These are phyloP conservation scores for Wickerhamomyces kurtzmanii DNA, from an alignment of 805 yeast genomes.

Conservation along the genomic window DNA sequence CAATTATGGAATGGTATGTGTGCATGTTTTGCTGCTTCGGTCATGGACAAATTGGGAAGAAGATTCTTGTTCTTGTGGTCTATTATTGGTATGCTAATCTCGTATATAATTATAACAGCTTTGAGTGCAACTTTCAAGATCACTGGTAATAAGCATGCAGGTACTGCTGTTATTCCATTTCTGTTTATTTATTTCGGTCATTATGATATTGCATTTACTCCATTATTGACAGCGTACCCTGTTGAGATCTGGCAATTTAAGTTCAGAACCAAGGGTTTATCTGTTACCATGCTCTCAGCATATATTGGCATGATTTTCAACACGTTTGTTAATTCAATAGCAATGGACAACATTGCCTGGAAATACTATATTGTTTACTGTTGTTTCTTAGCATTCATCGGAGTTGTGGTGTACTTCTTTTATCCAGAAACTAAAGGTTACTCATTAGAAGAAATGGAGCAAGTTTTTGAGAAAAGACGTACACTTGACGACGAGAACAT, in stretches of 20 bases:
- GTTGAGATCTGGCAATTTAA: conserved; percentile 30
- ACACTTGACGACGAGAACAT: too few relatives aligned
- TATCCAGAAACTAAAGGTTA: conserved; percentile 28
- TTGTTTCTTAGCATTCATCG: conserved; percentile 19
- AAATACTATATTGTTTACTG: conserved; percentile 25
- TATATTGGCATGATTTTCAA: conserved; percentile 19
- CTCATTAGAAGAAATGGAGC: conserved; percentile 27
- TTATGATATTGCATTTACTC: conserved; percentile 33
- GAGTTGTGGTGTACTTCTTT: conserved; percentile 19
- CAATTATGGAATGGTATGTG: conserved; percentile 33
- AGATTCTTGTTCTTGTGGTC: conserved; percentile 26
- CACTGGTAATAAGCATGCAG: conserved; percentile 28
- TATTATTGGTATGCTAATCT: conserved; percentile 23
- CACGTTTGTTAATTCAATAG: conserved; percentile 26
- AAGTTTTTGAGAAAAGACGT: conserved; percentile 23
- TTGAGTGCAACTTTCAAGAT: conserved; percentile 40
- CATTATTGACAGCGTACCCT: conserved; percentile 33
- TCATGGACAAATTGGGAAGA: conserved; percentile 23
- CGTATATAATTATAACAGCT: conserved; percentile 32
- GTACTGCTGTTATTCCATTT: conserved; percentile 39
- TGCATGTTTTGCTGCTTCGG: conserved; percentile 18
- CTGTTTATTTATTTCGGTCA: conserved; percentile 34
- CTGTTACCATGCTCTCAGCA: conserved; percentile 13
- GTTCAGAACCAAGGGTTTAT: conserved; percentile 20
- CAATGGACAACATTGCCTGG: conserved; percentile 26